These are phyloP conservation scores for Edaphochlamys debaryana DNA, from an alignment of 139 green algal genomes.

Conservation along the genomic window DNA sequence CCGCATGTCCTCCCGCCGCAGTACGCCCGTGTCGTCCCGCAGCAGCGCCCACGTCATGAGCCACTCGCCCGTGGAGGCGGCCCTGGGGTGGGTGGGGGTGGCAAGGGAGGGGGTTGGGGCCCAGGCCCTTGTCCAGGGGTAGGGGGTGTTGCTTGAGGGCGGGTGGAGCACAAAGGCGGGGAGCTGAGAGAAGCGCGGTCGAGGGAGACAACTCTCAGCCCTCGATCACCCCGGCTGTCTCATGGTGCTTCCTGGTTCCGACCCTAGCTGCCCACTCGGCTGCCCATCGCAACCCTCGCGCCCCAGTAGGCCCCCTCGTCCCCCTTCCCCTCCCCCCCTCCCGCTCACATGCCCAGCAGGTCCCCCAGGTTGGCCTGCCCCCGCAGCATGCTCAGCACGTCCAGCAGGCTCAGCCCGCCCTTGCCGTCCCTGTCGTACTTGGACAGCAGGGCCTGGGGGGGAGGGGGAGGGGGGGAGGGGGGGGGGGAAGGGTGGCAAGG, in stretches of 20 bases:
- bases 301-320: no score
- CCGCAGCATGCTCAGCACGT: constrained; percentile 2
- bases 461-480: background rate
- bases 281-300: no score
- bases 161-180: no score
- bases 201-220: no score
- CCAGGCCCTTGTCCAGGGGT: background rate
- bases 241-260: no score
- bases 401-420: constrained; percentile 21
- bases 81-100: background rate
- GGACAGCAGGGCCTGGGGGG: constrained; percentile 28
- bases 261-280: no score
- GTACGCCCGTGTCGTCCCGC: background rate
- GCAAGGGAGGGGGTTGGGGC: background rate
- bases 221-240: no score
- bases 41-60: constrained; percentile 33
- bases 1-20: constrained; percentile 41
- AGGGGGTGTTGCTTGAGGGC: background rate
- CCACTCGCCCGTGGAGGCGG: constrained; percentile 25
- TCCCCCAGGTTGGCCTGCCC: constrained; percentile 41
- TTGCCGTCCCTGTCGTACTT: constrained; percentile 41
- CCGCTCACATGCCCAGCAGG: constrained; percentile 14
- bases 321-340: no score
- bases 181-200: no score
- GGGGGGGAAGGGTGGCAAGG: no score